Base-by-base conservation (phyloP, 2,329 filamentous ascomycete genomes). In the Fusarium keratoplasticum region DNA sequence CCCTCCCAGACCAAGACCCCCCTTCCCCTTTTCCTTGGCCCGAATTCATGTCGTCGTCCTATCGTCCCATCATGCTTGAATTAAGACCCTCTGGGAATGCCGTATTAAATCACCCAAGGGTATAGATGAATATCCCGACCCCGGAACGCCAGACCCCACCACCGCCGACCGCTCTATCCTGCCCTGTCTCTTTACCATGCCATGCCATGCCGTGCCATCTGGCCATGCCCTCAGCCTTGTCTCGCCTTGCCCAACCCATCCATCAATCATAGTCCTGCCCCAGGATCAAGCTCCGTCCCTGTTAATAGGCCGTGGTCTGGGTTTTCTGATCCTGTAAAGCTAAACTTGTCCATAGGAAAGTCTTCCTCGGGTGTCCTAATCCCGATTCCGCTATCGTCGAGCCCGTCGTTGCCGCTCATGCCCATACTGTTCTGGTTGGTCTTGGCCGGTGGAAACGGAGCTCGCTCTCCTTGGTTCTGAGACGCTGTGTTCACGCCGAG, bases 371-470 rank as follows among this genome's bases (percentile, higher is more conserved):
- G 90, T 6, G 90, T 92, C 60, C 90, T 85, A 76, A 95, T 92
- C 33, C 92, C 92, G 69, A 95, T 95, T 2, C 92, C 93, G 77
- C 93, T 95, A 74, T 95, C 93, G 74, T 95, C 93, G 70, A 92
- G 89, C 4, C 80, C 83, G 66, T 87, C 86, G 67, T 85, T 78
- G 27, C 87, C 86, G 54, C 85, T 74, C 69, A 74, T 75, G 25
- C 66, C 74, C 71, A 79, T 69, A 2, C 78, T 62, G 71, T 84
- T 84, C 78, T 89, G 83, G 76, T 83, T 85, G 73, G 84, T 82
- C 50, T 77, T 82, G 25, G 81, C 79, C 5, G 86, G 82, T 3
- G 84, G 87, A 65, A 90, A 89, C 2, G 88, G 87, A 0, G 88
- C 87, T 80, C 64, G 86, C 22, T 82, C 83, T 2, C 81, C 86